phyloP scores from a whole-genome alignment of 306 rosid species.

The Pueraria montana region DNA sequence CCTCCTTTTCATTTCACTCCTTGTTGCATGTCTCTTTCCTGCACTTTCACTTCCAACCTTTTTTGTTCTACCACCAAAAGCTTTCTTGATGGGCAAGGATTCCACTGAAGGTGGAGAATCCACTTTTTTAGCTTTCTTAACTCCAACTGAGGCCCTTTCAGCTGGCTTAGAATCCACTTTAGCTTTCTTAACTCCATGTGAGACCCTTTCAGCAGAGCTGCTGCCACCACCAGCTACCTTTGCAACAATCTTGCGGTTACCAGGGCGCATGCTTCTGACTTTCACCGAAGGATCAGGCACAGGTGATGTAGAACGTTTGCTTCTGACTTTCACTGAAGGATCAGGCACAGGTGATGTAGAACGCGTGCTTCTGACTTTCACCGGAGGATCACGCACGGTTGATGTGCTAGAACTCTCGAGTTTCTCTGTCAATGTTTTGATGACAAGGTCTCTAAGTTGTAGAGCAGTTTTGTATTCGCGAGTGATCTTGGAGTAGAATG shows the following conservation, averaged over 20 bases:
- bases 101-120: slow-evolving; percentile 54
- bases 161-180: slow-evolving; percentile 47
- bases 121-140: slow-evolving; percentile 43
- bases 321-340: not conserved
- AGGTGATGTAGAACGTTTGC: not conserved
- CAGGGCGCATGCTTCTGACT: slow-evolving; percentile 49
- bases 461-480: slow-evolving; percentile 65
- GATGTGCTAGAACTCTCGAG: slow-evolving; percentile 21
- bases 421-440: slow-evolving; percentile 50
- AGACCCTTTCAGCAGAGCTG: slow-evolving; percentile 44
- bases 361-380: not conserved
- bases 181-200: slow-evolving; percentile 49
- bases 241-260: slow-evolving; percentile 42
- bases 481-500: slow-evolving; percentile 71
- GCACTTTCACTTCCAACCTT: slow-evolving; percentile 45
- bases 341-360: slow-evolving; percentile 19
- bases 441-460: slow-evolving; percentile 60
- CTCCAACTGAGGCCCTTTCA: slow-evolving; percentile 46
- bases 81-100: slow-evolving; percentile 52
- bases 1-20: slow-evolving; percentile 61
- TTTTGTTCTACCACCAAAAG: slow-evolving; percentile 44
- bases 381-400: not conserved
- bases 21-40: not conserved
- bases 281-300: not conserved
- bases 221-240: slow-evolving; percentile 45